Base-by-base conservation (phyloP, 495 filamentous ascomycete genomes). In the Podospora fimiseda region DNA sequence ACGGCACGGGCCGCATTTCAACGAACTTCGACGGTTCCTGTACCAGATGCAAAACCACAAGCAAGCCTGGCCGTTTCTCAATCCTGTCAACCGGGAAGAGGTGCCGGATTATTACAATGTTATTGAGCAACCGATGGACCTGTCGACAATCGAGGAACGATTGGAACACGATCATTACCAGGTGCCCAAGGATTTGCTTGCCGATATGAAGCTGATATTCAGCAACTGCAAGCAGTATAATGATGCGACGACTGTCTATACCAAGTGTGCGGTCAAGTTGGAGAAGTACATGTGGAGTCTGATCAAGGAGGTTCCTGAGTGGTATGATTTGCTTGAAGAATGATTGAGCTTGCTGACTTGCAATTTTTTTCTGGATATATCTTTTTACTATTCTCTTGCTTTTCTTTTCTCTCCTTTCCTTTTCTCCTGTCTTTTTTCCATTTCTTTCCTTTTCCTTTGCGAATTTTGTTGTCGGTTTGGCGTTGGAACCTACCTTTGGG, bases 231-330 rank as follows among this genome's bases (percentile, higher is more conserved):
- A 88, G 50, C 78, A 84, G 54, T 97, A 96, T 64, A 97, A 97
- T 64, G 92, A 89, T 55, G 88, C 95, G 69, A 91, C 74, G 21
- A 96, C 90, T 7, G 83, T 88, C 1, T 97, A 97, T 68, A 85
- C 87, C 30, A 97, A 97, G 74, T 89, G 86, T 49, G 92, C 92
- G 7, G 92, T 86, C 65, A 90, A 90, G 69, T 68, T 97, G 48
- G 92, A 97, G 74, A 95, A 91, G 68, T 94, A 84, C 61, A 94
- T 97, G 91, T 95, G 86, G 83, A 73, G 75, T 47, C 89, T 93
- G 69, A 86, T 96, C 58, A 86, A 86, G 65, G 84, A 86, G 55
- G 87, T 96, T 47, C 92, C 92, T 2, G 92, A 97, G 76, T 97
- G 92, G 92, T 89, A 45, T 47, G 53, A 56, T 1, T 30, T 59